phyloP scores from a whole-genome alignment of 768 basidiomycete species.

The Mycena sanguinolenta region DNA sequence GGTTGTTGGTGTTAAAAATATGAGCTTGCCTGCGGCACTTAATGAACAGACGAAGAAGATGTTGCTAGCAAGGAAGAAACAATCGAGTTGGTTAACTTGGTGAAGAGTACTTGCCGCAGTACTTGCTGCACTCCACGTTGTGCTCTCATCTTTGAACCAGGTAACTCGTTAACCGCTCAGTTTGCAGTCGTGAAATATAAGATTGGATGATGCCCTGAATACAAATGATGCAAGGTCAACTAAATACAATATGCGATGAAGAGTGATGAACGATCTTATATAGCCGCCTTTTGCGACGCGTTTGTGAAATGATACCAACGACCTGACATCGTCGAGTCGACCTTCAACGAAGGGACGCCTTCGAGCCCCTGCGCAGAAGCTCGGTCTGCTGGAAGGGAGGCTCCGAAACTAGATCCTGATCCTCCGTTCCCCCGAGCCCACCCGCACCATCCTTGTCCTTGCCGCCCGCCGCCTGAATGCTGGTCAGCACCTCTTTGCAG shows the following conservation, averaged over 20 bases:
- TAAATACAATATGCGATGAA: constrained; percentile 34
- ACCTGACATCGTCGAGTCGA: constrained; percentile 37
- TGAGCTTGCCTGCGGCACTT: background rate
- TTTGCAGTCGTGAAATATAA: background rate
- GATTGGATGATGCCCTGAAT: constrained; percentile 16
- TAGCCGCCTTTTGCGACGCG: constrained; percentile 38
- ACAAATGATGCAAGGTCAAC: constrained; percentile 9
- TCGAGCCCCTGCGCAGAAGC: constrained; percentile 39
- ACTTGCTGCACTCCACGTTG: too few species aligned
- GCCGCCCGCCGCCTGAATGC: constrained; percentile 73
- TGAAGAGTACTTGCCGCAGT: too few species aligned
- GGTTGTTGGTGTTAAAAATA: background rate
- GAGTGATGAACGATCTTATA: constrained; percentile 24
- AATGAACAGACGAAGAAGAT: background rate
- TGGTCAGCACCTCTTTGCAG: constrained; percentile 85
- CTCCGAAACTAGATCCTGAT: constrained; percentile 22
- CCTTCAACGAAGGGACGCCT: constrained; percentile 39
- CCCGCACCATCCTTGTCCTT: constrained; percentile 42
- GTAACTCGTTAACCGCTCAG: too few species aligned
- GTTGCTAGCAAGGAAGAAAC: background rate
- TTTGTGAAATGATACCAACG: constrained; percentile 33
- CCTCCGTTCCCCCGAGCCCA: constrained; percentile 41
- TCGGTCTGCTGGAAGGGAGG: constrained; percentile 30
- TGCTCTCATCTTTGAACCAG: too few species aligned
- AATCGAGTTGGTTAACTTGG: background rate